Evolutionary conservation across 1,284 basidiomycete genomes (phyloP).

Genomic region (Moesziomyces globuligerus): DNA sequence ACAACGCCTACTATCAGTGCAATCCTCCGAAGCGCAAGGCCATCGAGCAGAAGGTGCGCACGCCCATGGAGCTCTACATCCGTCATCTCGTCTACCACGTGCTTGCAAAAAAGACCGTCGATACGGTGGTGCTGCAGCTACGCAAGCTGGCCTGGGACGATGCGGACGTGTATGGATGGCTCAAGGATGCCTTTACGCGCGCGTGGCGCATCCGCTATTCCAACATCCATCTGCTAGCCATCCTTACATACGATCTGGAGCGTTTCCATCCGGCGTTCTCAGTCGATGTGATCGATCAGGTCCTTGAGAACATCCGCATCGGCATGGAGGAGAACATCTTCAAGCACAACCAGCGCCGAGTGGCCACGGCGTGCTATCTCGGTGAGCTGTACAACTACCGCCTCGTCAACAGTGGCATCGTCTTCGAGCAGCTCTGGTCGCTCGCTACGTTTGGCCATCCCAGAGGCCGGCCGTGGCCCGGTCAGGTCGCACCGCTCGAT

Average conservation of each 20-base stretch:
- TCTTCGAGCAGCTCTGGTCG: constrained; percentile 95
- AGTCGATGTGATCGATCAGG: constrained; percentile 88
- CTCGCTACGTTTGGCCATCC: constrained; percentile 96
- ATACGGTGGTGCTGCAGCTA: constrained; percentile 88
- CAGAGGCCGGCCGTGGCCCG: constrained; percentile 87
- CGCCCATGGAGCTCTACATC: constrained; percentile 89
- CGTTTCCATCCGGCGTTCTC: constrained; percentile 89
- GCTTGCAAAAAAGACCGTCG: constrained; percentile 86
- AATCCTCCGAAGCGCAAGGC: constrained; percentile 94
- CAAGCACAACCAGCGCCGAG: constrained; percentile 90
- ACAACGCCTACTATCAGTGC: constrained; percentile 99
- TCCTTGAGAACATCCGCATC: constrained; percentile 87
- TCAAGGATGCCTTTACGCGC: constrained; percentile 87
- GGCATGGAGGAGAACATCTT: constrained; percentile 92
- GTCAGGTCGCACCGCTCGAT: constrained; percentile 80
- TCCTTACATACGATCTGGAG: constrained; percentile 91
- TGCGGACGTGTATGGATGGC: constrained; percentile 69
- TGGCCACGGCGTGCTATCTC: constrained; percentile 90
- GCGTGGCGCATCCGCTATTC: constrained; percentile 95
- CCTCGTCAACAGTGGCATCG: constrained; percentile 84
- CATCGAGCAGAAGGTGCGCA: constrained; percentile 83
- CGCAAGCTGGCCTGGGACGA: constrained; percentile 97
- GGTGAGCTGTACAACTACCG: constrained; percentile 98
- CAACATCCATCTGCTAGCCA: constrained; percentile 89
- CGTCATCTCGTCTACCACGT: constrained; percentile 92